Base-by-base conservation (phyloP, 2,329 filamentous ascomycete species). In the Paracoccidioides lutzii region DNA sequence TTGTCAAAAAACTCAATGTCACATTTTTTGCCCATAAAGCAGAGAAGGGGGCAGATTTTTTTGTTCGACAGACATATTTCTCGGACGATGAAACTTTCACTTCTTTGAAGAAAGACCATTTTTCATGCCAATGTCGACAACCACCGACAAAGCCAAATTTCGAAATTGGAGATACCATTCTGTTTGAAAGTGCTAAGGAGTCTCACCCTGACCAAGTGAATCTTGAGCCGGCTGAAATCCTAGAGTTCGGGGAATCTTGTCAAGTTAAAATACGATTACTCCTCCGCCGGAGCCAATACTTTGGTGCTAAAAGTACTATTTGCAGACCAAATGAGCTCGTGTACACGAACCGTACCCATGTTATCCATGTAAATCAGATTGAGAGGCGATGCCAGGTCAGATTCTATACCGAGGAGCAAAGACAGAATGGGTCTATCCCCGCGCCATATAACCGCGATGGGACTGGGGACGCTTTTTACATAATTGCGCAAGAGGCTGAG, bases 51-150 rank as follows among this genome's bases (percentile, higher is more conserved):
- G 70, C 72, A 1, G 78, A 82, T 5, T 80, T 84, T 48, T 87
- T 91, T 58, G 78, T 90, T 2, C 78, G 88, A 0, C 84, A 88
- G 60, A 84, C 81, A 0, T 91, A 88, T 60, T 64, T 81, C 1
- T 76, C 77, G 1, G 70, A 76, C 0, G 76, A 84, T 1, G 78
- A 80, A 2, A 77, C 79, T 14, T 90, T 87, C 73, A 70, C 81
- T 0, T 81, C 80, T 0, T 67, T 90, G 0, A 66, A 76, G 7
- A 58, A 76, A 3, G 61, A 69, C 0, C 81, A 90, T 61, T 73
- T 83, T 37, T 60, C 48, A 3, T 88, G 85, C 60, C 57, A 60
- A 30, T 69, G 81, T 56, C 60, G 22, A 48, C 56, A 56, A 30
- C 44, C 9, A 14, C 28, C 32, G 14, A 28, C 44, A 40, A 40